These are phyloP conservation scores for Amoeboradix gromovi DNA, from an alignment of 371 early-diverging fungal genomes.

Conservation along the genomic window DNA sequence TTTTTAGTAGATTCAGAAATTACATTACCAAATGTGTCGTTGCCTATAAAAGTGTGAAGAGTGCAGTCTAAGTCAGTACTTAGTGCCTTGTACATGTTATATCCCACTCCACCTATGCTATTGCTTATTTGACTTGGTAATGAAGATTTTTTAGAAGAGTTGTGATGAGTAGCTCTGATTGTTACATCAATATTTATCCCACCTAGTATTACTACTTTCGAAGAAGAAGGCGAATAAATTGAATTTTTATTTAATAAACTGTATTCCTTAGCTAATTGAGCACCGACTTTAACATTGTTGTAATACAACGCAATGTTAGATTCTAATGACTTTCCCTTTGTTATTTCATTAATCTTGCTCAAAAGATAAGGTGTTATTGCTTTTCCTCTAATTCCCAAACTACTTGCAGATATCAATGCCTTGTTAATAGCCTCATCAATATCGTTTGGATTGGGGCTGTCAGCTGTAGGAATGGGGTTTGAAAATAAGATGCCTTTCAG, in stretches of 20 bases:
- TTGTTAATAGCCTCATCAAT: conserved; percentile 35
- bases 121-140: conserved; percentile 33
- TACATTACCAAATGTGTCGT: no score
- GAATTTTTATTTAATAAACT: conserved; percentile 11
- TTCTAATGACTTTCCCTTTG: conserved; percentile 39
- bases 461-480: conserved; percentile 42
- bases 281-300: conserved; percentile 58
- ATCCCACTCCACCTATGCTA: conserved; percentile 56
- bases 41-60: no score
- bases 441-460: conserved; percentile 21
- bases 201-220: conserved; percentile 30
- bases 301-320: conserved; percentile 67
- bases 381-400: conserved; percentile 24
- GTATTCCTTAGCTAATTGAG: conserved; percentile 31
- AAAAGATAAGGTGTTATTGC: conserved; percentile 68
- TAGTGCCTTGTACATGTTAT: conserved; percentile 61
- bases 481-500: conserved; percentile 53
- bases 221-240: conserved; percentile 54
- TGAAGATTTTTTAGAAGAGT: conserved; percentile 24
- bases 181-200: conserved; percentile 2
- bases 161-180: neutral
- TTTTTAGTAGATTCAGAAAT: no score
- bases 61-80: no score
- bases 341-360: conserved; percentile 40
- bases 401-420: conserved; percentile 36